Evolutionary conservation across 164 flowering plant species (phyloP).

Genomic region (Magnolia officinalis): DNA sequence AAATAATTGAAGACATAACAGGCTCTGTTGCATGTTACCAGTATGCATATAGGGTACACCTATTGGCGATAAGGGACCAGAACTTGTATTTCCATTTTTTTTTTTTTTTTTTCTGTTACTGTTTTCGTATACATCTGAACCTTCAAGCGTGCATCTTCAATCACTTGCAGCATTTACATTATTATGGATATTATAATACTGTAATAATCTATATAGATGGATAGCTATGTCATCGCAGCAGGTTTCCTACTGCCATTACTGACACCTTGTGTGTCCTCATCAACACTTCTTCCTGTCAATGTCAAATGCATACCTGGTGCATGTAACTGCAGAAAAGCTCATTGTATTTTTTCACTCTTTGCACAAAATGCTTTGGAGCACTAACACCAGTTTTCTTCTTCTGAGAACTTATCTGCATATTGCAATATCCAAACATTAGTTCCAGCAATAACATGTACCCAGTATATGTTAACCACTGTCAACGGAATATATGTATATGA

Average conservation of each 20-base stretch:
- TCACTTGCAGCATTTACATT: no score
- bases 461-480: neutral
- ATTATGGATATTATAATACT: neutral
- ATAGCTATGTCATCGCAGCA: neutral
- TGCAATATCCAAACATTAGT: neutral
- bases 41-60: neutral
- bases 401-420: conserved; percentile 81
- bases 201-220: neutral
- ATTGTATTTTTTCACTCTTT: conserved; percentile 88
- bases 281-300: neutral
- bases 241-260: neutral
- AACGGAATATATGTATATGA: neutral
- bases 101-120: neutral
- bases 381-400: conserved; percentile 98
- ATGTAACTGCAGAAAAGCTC: conserved; percentile 95
- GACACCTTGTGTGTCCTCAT: neutral
- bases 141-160: no score
- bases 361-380: conserved; percentile 94
- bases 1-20: neutral
- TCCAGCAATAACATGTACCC: neutral
- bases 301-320: conserved; percentile 71
- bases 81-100: neutral
- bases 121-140: neutral
- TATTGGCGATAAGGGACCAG: neutral
- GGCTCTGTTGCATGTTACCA: neutral